phyloP scores from a whole-genome alignment of 148 eudicot species.

The Rhododendron henanense region DNA sequence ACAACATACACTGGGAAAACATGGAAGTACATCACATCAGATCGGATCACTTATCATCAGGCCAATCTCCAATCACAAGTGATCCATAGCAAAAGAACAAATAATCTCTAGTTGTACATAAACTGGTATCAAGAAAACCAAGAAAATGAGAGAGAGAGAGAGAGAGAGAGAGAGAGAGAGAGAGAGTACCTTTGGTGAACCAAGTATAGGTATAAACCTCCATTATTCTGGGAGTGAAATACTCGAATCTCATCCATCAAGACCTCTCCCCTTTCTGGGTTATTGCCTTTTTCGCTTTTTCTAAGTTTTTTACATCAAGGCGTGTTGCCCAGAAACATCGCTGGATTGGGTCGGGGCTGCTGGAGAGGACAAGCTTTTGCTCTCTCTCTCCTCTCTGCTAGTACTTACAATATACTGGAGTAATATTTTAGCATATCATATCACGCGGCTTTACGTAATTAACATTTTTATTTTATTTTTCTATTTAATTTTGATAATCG shows the following conservation, averaged over 20 bases:
- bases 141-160: background rate
- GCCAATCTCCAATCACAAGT: background rate
- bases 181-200: background rate
- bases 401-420: too few species aligned
- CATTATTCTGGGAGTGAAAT: background rate
- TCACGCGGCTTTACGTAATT: background rate
- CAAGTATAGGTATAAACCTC: background rate
- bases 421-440: background rate
- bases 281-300: background rate
- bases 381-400: background rate
- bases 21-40: background rate
- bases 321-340: background rate
- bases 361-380: background rate
- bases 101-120: background rate
- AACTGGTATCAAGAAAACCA: background rate
- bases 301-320: background rate
- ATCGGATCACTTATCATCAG: background rate
- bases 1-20: background rate
- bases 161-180: background rate
- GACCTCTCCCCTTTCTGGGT: background rate
- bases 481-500: too few species aligned
- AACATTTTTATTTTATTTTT: background rate
- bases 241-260: background rate
- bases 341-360: background rate
- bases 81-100: background rate